Evolutionary conservation across 2,329 filamentous ascomycete species (phyloP), one percentile per base, ranked within the genome.

Genomic region (Hortaea sp.): DNA sequence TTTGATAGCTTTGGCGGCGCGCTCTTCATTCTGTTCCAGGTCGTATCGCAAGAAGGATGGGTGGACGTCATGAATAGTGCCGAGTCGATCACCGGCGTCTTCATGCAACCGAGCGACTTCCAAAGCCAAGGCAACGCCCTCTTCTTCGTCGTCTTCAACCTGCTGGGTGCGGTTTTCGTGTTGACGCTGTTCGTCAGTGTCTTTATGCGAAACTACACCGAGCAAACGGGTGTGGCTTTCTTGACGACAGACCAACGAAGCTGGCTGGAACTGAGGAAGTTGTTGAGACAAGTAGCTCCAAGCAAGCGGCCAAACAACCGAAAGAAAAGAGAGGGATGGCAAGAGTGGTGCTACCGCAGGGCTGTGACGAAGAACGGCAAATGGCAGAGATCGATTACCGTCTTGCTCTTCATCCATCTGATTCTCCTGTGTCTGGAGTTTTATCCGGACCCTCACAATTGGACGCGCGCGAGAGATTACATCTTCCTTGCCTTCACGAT

Each of bases 131-230:
- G 84, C 37, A 97, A 98, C 54, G 89, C 87, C 0, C 66, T 97
- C 32, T 98, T 95, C 72, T 95, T 98, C 63, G 80, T 98, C 46
- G 75, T 90, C 4, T 98, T 97, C 79, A 98, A 98, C 67, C 78
- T 98, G 63, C 76, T 98, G 57, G 88, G 88, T 30, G 92, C 92
- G 0, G 90, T 98, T 53, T 98, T 98, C 68, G 85, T 98, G 51
- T 75, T 98, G 61, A 98, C 92, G 1, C 72, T 98, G 61, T 98
- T 98, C 66, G 94, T 98, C 41, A 97, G 92, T 47, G 92, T 98
- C 50, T 98, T 98, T 66, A 98, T 98, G 92, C 87, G 92, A 50
- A 98, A 95, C 65, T 98, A 98, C 67, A 98, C 92, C 0, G 92
- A 98, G 67, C 89, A 97, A 67, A 98, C 92, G 0, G 92, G 92